A percentile compares a stretch with the other conserved stretches of the same genome.
These are phyloP conservation scores for Tilletia indica DNA, from an alignment of 1,284 basidiomycete species.

Conservation along the genomic window DNA sequence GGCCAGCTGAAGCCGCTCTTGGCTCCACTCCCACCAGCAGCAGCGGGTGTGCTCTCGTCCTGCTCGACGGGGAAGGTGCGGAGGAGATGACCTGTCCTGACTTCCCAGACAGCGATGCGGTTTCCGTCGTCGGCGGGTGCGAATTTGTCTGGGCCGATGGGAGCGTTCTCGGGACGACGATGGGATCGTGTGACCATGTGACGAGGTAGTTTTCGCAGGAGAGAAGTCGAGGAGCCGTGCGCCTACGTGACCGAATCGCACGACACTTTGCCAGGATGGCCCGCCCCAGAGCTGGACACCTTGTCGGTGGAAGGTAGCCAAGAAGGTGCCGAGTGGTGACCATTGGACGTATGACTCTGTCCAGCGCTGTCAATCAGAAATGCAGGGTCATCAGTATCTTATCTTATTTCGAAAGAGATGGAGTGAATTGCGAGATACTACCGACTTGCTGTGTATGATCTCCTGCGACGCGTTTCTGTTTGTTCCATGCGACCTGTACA, in stretches of 20 bases:
- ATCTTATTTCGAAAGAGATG: background rate
- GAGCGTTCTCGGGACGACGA: conserved; percentile 77
- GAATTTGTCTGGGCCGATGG: conserved; percentile 66
- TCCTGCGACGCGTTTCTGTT: conserved; percentile 85
- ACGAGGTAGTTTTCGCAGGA: conserved; percentile 92
- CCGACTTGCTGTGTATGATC: conserved; percentile 63
- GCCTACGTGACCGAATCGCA: conserved; percentile 90
- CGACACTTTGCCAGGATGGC: conserved; percentile 76
- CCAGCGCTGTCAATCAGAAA: conserved; percentile 68
- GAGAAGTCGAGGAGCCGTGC: conserved; percentile 97
- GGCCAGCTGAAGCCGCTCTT: conserved; percentile 79
- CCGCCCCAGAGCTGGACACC: conserved; percentile 97
- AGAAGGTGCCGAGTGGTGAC: conserved; percentile 92
- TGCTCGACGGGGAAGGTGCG: conserved; percentile 78
- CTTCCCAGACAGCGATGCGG: conserved; percentile 95
- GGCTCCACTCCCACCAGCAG: conserved; percentile 56
- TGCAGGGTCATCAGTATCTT: background rate
- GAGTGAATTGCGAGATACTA: background rate
- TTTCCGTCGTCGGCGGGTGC: conserved; percentile 94
- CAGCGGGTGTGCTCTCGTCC: conserved; percentile 36
- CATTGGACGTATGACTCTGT: conserved; percentile 96
- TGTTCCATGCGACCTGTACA: conserved; percentile 90
- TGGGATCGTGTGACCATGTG: conserved; percentile 96
- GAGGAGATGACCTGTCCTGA: conserved; percentile 85
- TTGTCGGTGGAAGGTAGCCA: conserved; percentile 90